Conservation (phyloP, 257 asterid species). For the Schizonepeta tenuifolia region DNA sequence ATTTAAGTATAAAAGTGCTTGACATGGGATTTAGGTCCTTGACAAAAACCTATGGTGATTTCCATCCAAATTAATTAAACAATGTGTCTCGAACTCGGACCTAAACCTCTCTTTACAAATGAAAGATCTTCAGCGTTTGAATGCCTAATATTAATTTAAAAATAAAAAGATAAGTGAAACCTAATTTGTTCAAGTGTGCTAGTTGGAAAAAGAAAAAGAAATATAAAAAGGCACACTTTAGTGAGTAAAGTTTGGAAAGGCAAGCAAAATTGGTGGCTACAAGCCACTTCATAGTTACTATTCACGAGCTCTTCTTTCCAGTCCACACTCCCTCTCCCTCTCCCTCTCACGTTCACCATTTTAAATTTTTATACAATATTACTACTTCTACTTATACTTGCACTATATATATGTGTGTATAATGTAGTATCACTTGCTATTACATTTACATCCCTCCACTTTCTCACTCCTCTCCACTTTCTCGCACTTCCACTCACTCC, state of each 20-base stretch:
- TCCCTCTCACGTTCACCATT: constrained; percentile 23
- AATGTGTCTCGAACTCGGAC: too few species aligned
- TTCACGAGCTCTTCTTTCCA: constrained; percentile 36
- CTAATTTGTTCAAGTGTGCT: neutral
- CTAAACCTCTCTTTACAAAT: too few species aligned
- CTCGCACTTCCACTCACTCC: constrained; percentile 41
- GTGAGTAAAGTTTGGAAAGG: constrained; percentile 30
- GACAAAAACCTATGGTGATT: too few species aligned
- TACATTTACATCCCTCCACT: too few species aligned
- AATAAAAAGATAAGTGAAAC: neutral
- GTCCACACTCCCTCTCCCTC: constrained; percentile 43
- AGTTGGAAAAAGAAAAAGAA: neutral
- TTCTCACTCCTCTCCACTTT: constrained; percentile 48
- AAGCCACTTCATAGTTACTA: constrained; percentile 22
- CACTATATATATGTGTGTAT: neutral
- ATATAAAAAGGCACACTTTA: neutral
- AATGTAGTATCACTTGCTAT: too few species aligned
- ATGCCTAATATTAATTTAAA: neutral
- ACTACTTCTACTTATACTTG: neutral
- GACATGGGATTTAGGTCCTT: too few species aligned
- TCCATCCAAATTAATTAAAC: too few species aligned
- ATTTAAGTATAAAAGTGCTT: too few species aligned
- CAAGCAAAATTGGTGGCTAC: constrained; percentile 35
- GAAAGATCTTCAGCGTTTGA: too few species aligned
- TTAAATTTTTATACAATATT: neutral